A percentile compares a stretch with the other conserved stretches of the same genome.
phyloP scores from a whole-genome alignment of 768 basidiomycete species.

The Austroboletus eburneus region DNA sequence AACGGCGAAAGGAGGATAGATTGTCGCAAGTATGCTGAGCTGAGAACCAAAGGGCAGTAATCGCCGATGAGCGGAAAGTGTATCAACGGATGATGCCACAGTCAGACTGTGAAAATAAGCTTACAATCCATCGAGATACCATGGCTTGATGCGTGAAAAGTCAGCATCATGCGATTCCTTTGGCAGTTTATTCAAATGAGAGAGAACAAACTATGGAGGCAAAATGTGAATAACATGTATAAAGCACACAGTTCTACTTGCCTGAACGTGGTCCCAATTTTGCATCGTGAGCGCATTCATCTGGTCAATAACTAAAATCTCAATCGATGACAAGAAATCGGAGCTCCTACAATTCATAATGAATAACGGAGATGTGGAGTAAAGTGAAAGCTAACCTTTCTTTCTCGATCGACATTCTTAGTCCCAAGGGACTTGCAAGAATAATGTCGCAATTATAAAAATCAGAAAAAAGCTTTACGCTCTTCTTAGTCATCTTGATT shows the following conservation, averaged over 20 bases:
- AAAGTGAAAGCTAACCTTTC: slow-evolving; percentile 63
- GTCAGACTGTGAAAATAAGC: slow-evolving; percentile 34
- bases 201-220: slow-evolving; percentile 68
- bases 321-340: slow-evolving; percentile 92
- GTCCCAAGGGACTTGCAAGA: slow-evolving; percentile 87
- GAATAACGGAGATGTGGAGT: not conserved
- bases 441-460: slow-evolving; percentile 92
- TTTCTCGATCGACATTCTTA: slow-evolving; percentile 90
- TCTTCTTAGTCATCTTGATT: slow-evolving; percentile 88
- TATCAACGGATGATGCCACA: slow-evolving; percentile 74
- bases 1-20: slow-evolving; percentile 82
- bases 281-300: slow-evolving; percentile 94
- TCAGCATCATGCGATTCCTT: slow-evolving; percentile 92
- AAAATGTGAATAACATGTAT: not conserved
- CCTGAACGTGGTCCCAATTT: slow-evolving; percentile 98
- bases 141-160: slow-evolving; percentile 95
- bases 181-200: slow-evolving; percentile 82
- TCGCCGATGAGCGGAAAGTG: slow-evolving; percentile 49
- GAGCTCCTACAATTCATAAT: slow-evolving; percentile 50
- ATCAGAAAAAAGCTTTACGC: slow-evolving; percentile 84
- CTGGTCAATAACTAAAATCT: slow-evolving; percentile 87
- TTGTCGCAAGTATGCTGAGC: slow-evolving; percentile 84
- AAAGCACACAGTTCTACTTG: slow-evolving; percentile 28
- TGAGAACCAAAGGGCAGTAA: slow-evolving; percentile 26
- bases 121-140: slow-evolving; percentile 95